Conservation (phyloP, 345 rosid genomes). For the Populus davidiana region DNA sequence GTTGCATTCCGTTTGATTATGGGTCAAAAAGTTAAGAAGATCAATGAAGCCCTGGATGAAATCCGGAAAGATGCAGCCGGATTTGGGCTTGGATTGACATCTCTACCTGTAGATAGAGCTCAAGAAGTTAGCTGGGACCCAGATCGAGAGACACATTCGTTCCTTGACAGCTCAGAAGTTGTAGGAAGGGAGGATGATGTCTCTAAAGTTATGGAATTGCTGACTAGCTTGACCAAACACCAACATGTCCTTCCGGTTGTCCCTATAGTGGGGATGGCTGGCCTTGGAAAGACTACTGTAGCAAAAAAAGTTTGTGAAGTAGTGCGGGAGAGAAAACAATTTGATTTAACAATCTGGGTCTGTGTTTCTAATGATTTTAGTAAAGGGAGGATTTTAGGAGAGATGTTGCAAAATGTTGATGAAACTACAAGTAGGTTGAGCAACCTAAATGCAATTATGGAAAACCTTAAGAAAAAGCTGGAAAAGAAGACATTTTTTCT, state of each 20-base stretch:
- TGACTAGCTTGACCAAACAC: background rate
- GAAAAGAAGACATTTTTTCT: slow-evolving; percentile 9
- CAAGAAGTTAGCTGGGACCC: too few relatives aligned
- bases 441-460: too few relatives aligned
- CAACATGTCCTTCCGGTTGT: background rate
- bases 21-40: background rate
- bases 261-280: slow-evolving; percentile 26
- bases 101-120: background rate
- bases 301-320: slow-evolving; percentile 13
- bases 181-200: slow-evolving; percentile 21
- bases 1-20: background rate
- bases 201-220: background rate
- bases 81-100: background rate
- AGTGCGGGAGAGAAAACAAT: background rate
- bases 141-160: background rate
- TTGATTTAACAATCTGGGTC: too few relatives aligned
- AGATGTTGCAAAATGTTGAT: too few relatives aligned
- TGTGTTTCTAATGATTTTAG: too few relatives aligned
- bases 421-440: too few relatives aligned
- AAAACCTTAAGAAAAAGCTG: background rate
- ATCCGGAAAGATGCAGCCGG: background rate
- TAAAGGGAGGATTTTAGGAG: too few relatives aligned
- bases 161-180: background rate
- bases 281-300: slow-evolving; percentile 31
- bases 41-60: background rate